phyloP scores from a whole-genome alignment of 2,329 filamentous ascomycete species.

The Diaporthe aspalathi region DNA sequence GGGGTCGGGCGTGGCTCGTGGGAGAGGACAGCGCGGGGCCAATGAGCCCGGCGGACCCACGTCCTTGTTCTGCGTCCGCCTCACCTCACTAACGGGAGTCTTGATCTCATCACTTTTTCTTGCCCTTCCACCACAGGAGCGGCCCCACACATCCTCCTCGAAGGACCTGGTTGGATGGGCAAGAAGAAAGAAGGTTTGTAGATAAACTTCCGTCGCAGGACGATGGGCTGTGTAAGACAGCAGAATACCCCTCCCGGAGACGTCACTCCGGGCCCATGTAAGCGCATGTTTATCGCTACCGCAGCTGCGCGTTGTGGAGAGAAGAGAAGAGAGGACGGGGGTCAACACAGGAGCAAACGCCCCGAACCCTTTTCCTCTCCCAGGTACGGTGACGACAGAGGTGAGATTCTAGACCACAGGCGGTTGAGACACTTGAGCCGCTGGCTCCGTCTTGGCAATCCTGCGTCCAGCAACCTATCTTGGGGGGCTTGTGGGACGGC shows the following conservation, averaged over 20 bases:
- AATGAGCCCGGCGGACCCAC: slow-evolving; percentile 12
- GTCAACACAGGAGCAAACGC: neutral
- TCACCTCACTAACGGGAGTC: slow-evolving; percentile 19
- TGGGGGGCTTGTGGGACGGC: neutral
- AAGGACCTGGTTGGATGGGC: neutral
- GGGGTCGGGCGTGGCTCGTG: slow-evolving; percentile 28
- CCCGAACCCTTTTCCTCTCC: neutral
- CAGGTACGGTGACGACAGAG: slow-evolving; percentile 7
- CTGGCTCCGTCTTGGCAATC: slow-evolving; percentile 25
- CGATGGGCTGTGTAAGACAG: neutral
- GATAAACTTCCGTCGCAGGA: neutral
- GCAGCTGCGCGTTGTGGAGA: neutral
- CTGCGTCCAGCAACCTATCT: slow-evolving; percentile 5
- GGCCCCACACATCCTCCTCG: too few relatives aligned
- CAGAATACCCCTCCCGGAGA: neutral
- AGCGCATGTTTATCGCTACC: too few relatives aligned
- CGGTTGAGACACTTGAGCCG: slow-evolving; percentile 28
- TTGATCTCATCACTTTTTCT: slow-evolving; percentile 24
- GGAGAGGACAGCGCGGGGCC: slow-evolving; percentile 16
- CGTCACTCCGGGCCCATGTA: neutral
- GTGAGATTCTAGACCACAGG: slow-evolving; percentile 19
- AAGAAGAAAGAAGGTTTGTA: neutral
- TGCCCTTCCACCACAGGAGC: too few relatives aligned
- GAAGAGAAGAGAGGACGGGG: too few relatives aligned
- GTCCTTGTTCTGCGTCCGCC: slow-evolving; percentile 17